Base-by-base conservation (phyloP, 2,329 filamentous ascomycete genomes). In the Talaromyces sp. region DNA sequence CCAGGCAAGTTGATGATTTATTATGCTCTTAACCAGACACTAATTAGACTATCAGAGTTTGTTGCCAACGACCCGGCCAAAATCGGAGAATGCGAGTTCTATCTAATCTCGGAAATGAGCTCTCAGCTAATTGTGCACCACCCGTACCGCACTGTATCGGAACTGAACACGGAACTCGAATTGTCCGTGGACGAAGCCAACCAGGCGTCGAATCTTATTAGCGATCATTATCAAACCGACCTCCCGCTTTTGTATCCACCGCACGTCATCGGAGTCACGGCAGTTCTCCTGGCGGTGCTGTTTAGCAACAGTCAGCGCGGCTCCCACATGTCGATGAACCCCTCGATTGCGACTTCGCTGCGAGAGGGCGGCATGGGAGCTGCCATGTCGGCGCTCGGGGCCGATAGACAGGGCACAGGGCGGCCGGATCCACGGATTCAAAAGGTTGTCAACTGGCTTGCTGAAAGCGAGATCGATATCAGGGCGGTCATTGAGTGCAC, bases 31-130 rank as follows among this genome's bases (percentile, higher is more conserved):
- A 23, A 23, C 2, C 23, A 3, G 14, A 40, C 7, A 40, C 36
- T 40, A n/a, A 40, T n/a, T 40, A 7, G 16, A 50, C 57, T 56
- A 31, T 53, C 65, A 82, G 90, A 93, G 66, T 85, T 89, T 63
- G 86, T 91, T 67, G 82, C 85, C 47, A 85, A 88, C 62, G 92
- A 96, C 74, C 89, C 90, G 8, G 87, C 90, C 60, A 91, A 92
- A 70, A 84, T 97, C 44, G 93, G 93, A 69, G 93, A 97, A 79
- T 96, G 91, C 83, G 93, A 97, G 74, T 97, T 96, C 78, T 90
- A 86, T 62, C 82, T 97, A 61, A 96, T 97, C 69, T 92, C 90
- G 30, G 93, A 96, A 72, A 90, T 97, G 85, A 89, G 86, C 75
- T 93, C 91, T 4, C 91, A 96, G 68, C 84, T 97, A 67, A 96